Percentiles rank a stretch among this genome's conserved stretches.
Evolutionary conservation across 2,329 filamentous ascomycete genomes (phyloP).

Genomic region (Stachybotrys echinatus): DNA sequence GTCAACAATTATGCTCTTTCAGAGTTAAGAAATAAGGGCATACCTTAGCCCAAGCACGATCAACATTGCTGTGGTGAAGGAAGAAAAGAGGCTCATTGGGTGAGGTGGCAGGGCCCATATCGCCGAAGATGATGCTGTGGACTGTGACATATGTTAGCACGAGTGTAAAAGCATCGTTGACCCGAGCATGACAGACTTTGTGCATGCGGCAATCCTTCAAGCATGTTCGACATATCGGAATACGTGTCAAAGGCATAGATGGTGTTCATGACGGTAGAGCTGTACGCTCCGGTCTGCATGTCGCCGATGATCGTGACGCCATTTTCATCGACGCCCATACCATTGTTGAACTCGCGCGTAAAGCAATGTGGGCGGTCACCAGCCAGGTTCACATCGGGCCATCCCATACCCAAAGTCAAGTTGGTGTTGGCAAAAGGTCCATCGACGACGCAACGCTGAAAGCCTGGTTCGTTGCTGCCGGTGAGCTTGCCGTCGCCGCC

Average conservation of each 20-base stretch:
- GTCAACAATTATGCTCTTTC: background rate
- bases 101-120: slow-evolving; percentile 18
- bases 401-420: background rate
- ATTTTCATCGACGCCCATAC: slow-evolving; percentile 5
- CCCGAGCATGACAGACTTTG: slow-evolving; percentile 5
- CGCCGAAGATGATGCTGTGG: slow-evolving; percentile 12
- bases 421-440: slow-evolving; percentile 2
- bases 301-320: slow-evolving; percentile 10
- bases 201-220: slow-evolving; percentile 12
- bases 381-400: background rate
- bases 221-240: slow-evolving; percentile 8
- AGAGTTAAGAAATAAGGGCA: background rate
- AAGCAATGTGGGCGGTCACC: slow-evolving; percentile 1
- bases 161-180: background rate
- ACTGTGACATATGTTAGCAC: background rate
- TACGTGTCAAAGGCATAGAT: slow-evolving; percentile 10
- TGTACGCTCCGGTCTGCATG: slow-evolving; percentile 10
- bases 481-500: slow-evolving; percentile 11
- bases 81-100: slow-evolving; percentile 21
- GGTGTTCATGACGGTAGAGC: slow-evolving; percentile 8
- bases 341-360: slow-evolving; percentile 10
- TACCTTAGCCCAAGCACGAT: slow-evolving; percentile 10
- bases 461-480: background rate
- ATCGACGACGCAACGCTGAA: slow-evolving; percentile 1
- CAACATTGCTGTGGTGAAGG: slow-evolving; percentile 19